phyloP scores from a whole-genome alignment of 345 rosid genomes.

The Bruguiera parviflora region DNA sequence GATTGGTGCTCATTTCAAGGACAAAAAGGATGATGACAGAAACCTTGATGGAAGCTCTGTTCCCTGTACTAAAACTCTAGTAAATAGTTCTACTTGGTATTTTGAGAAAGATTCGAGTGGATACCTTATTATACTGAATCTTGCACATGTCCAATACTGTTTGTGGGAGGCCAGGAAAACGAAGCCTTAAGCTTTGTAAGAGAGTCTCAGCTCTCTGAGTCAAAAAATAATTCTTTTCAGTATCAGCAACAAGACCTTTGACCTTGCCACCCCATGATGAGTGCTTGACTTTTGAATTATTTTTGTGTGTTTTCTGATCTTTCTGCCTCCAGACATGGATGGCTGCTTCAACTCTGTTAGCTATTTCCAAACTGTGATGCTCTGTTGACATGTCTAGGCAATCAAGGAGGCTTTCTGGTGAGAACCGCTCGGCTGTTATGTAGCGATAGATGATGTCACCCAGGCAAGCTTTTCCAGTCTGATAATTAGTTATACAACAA shows the following conservation, averaged over 20 bases:
- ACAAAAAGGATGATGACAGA: no score
- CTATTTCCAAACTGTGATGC: slow-evolving; percentile 78
- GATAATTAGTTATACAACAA: slow-evolving; percentile 13
- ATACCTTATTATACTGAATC: slow-evolving; percentile 86
- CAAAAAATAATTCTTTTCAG: slow-evolving; percentile 50
- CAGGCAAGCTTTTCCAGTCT: slow-evolving; percentile 78
- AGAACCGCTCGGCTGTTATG: slow-evolving; percentile 73
- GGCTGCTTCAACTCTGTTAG: slow-evolving; percentile 80
- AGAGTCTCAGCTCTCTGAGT: slow-evolving; percentile 77
- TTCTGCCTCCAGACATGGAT: slow-evolving; percentile 78
- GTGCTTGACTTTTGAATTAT: slow-evolving; percentile 41
- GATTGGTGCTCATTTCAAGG: neutral
- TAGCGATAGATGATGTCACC: slow-evolving; percentile 79
- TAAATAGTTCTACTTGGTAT: no score
- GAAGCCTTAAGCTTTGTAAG: slow-evolving; percentile 67
- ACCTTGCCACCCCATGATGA: slow-evolving; percentile 92
- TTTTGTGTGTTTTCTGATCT: slow-evolving; percentile 43
- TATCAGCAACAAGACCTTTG: slow-evolving; percentile 67
- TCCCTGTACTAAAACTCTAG: no score
- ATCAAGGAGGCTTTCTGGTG: slow-evolving; percentile 80
- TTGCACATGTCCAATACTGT: slow-evolving; percentile 92
- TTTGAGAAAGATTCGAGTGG: neutral
- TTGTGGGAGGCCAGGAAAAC: slow-evolving; percentile 91
- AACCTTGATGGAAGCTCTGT: no score
- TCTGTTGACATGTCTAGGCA: slow-evolving; percentile 86